Evolutionary conservation across 208 protist species (phyloP).

Genomic region (Borovskyia barvae): DNA sequence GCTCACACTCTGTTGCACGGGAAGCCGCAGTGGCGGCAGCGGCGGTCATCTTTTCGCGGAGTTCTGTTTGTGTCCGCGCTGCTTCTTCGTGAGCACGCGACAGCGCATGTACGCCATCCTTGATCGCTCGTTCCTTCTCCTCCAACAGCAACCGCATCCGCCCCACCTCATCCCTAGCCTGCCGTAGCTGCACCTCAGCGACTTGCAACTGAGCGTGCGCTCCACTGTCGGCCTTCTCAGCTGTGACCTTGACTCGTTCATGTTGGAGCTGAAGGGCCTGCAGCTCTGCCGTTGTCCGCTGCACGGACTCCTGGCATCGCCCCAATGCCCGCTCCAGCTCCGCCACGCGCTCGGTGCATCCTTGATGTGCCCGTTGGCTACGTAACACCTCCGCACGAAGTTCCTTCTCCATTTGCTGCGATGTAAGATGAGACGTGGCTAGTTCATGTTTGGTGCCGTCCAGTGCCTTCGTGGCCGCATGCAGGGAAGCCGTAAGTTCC

Average conservation of each 20-base stretch:
- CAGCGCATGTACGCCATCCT: slow-evolving; percentile 17
- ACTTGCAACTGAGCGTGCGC: slow-evolving; percentile 24
- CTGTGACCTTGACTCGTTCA: slow-evolving; percentile 18
- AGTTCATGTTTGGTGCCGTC: slow-evolving; percentile 19
- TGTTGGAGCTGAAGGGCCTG: slow-evolving; percentile 8
- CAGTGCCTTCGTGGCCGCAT: slow-evolving; percentile 12
- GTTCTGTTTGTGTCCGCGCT: slow-evolving; percentile 17
- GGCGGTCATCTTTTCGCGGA: slow-evolving; percentile 42
- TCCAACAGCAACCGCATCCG: slow-evolving; percentile 18
- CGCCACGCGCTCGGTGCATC: slow-evolving; percentile 10
- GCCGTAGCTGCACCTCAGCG: slow-evolving; percentile 23
- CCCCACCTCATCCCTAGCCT: slow-evolving; percentile 24
- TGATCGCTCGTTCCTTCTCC: slow-evolving; percentile 20
- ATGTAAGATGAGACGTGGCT: not conserved
- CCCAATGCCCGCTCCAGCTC: slow-evolving; percentile 24
- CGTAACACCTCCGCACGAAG: slow-evolving; percentile 23
- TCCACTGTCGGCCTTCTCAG: slow-evolving; percentile 17
- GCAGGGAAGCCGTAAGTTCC: slow-evolving; percentile 21
- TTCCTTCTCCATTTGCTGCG: slow-evolving; percentile 18
- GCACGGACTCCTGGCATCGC: slow-evolving; percentile 2
- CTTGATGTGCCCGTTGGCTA: slow-evolving; percentile 3
- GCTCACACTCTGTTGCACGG: slow-evolving; percentile 36
- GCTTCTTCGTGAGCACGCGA: slow-evolving; percentile 20
- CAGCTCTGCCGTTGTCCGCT: slow-evolving; percentile 19
- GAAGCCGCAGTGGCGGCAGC: slow-evolving; percentile 17